Percentiles rank a stretch among this genome's conserved stretches.
phyloP scores from a whole-genome alignment of 1,284 basidiomycete genomes.

The Agroathelia rolfsii region DNA sequence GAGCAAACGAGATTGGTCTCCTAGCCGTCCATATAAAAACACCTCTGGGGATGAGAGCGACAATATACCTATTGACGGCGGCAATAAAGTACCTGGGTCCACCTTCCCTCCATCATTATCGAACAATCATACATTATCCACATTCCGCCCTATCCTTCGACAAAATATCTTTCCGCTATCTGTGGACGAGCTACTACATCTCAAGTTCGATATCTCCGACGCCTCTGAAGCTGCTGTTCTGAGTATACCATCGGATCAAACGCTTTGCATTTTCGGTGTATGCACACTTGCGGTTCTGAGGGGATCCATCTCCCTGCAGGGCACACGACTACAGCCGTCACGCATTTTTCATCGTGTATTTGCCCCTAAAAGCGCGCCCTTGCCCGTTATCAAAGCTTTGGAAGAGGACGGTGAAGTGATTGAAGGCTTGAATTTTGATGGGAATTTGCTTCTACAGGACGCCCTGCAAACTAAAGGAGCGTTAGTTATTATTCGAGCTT shows the following conservation, averaged over 20 bases:
- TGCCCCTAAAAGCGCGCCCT: slow-evolving; percentile 56
- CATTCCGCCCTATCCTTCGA: slow-evolving; percentile 31
- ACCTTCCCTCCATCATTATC: slow-evolving; percentile 6
- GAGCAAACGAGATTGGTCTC: slow-evolving; percentile 37
- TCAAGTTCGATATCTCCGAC: slow-evolving; percentile 5
- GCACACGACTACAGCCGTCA: slow-evolving; percentile 36
- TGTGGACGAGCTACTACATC: slow-evolving; percentile 25
- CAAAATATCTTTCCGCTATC: slow-evolving; percentile 38
- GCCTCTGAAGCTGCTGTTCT: slow-evolving; percentile 25
- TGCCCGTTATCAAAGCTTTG: slow-evolving; percentile 41
- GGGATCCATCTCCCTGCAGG: slow-evolving; percentile 44
- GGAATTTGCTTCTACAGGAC: too few relatives aligned
- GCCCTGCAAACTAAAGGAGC: slow-evolving; percentile 17
- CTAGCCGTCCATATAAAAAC: slow-evolving; percentile 36
- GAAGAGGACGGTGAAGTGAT: slow-evolving; percentile 19
- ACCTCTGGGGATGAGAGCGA: slow-evolving; percentile 41
- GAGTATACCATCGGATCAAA: slow-evolving; percentile 33
- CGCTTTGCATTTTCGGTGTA: slow-evolving; percentile 48
- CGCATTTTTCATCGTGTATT: slow-evolving; percentile 37
- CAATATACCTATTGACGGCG: slow-evolving; percentile 12
- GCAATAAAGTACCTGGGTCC: slow-evolving; percentile 5
- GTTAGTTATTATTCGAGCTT: slow-evolving; percentile 44
- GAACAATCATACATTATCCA: slow-evolving; percentile 23
- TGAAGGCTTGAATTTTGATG: too few relatives aligned
- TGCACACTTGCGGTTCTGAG: slow-evolving; percentile 44